Percentiles rank a stretch among this genome's conserved stretches.
Evolutionary conservation across 2,329 filamentous ascomycete species (phyloP).

Genomic region (Mycosphaerella sp.): DNA sequence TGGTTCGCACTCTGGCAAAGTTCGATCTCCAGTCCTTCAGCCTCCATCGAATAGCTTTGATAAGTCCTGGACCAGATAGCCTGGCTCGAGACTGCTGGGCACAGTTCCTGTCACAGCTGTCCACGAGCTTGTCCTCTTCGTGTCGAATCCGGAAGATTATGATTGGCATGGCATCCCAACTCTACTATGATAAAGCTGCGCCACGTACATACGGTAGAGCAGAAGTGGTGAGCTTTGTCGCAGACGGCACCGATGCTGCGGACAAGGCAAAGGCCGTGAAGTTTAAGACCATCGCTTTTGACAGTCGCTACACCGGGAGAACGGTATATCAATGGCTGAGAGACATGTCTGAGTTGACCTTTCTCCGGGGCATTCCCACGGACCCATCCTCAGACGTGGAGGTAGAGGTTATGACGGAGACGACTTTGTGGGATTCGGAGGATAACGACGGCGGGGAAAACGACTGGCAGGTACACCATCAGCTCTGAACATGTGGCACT

Average conservation of each 20-base stretch:
- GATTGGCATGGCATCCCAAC: conserved; percentile 9
- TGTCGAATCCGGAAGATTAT: conserved; percentile 2
- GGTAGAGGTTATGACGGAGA: too few species aligned
- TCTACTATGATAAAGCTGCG: neutral
- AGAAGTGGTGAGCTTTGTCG: neutral
- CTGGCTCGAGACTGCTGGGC: conserved; percentile 6
- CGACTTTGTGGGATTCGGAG: neutral
- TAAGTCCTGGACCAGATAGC: neutral
- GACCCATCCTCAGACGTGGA: too few species aligned
- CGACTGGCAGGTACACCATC: neutral
- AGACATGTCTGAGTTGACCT: conserved; percentile 8
- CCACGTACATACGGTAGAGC: neutral
- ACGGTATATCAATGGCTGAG: conserved; percentile 8
- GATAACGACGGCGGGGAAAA: neutral
- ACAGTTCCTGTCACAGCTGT: conserved; percentile 9
- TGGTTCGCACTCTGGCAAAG: conserved; percentile 20
- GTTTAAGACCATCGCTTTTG: neutral
- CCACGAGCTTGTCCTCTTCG: conserved; percentile 2
- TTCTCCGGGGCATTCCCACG: too few species aligned
- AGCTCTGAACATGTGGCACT: too few species aligned
- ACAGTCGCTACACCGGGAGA: conserved; percentile 3
- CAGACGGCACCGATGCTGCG: conserved; percentile 6
- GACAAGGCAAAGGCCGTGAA: neutral
- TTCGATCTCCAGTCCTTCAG: conserved; percentile 22
- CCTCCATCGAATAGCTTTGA: conserved; percentile 20